phyloP scores from a whole-genome alignment of 2,329 filamentous ascomycete genomes.

The Epichloe aotearoae region DNA sequence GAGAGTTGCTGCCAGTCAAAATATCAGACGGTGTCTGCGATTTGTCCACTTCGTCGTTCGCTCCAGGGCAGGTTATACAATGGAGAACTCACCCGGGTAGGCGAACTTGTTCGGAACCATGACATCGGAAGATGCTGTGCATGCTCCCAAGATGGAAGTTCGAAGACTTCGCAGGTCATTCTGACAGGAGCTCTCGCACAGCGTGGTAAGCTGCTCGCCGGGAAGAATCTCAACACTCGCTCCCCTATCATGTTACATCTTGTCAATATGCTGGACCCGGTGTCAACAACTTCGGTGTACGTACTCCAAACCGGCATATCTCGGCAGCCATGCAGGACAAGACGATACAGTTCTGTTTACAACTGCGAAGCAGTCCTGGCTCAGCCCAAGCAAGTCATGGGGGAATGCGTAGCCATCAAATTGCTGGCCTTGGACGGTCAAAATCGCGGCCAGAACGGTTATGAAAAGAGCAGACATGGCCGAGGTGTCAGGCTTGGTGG shows the following conservation, averaged over 20 bases:
- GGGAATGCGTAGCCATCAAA: no score
- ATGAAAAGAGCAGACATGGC: no score
- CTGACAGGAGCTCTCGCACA: slow-evolving; percentile 1
- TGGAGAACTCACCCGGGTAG: background rate
- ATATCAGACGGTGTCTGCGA: no score
- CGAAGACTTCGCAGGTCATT: background rate
- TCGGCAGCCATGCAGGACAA: no score
- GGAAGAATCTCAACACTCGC: background rate
- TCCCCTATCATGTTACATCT: background rate
- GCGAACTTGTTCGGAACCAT: slow-evolving; percentile 1
- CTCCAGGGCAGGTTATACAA: no score
- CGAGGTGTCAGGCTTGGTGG: no score
- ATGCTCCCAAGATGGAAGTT: background rate
- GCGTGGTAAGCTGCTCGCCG: background rate
- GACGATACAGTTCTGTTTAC: no score
- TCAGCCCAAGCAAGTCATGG: no score
- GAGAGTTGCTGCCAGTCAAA: no score
- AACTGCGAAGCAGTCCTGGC: no score
- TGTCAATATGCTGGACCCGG: background rate
- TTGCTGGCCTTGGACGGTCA: no score
- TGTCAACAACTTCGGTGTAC: background rate
- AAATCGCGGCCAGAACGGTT: no score
- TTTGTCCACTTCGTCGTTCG: background rate
- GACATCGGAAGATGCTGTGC: background rate
- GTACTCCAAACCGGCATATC: background rate